Base-by-base conservation (phyloP, 2,329 filamentous ascomycete species). In the Colletotrichum chrysophilum region DNA sequence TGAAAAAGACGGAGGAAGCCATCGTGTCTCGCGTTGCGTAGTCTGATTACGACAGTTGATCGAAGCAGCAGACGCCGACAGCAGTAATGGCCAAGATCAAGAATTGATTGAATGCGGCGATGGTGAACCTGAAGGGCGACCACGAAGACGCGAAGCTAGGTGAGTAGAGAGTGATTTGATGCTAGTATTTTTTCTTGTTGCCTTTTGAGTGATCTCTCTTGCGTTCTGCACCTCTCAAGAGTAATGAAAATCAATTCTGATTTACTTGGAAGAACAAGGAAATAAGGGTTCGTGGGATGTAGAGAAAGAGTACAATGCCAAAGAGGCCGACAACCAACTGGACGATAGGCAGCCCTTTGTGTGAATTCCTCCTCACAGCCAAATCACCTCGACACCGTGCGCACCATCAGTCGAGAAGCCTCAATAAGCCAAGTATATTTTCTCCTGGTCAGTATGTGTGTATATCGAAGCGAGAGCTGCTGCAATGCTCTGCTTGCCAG, bases 1-100 rank as follows among this genome's bases (percentile, higher is more conserved):
- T 98, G 94, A 98, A 99, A 88, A 98, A 98, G 83, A 99, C 97
- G 79, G 96, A 98, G 73, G 97, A 98, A 84, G 95, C 92, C 96
- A 98, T 98, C 82, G 82, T 92, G 88, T 66, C 48, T 68, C 26
- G 52, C 26, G 21, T 32, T 38, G 60, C 38, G 56, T 67, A 12
- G 24, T 60, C 16, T 69, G 65, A 34, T 52, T 55, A 76, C 70
- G 58, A n/a, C 34, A 68, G 70, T 56, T 68, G 74, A 69, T 70
- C 72, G 32, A 34, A 24, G 32, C 34, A 75, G 56, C 58, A 75
- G 38, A 62, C 14, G 72, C 65, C 28, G 48, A 36, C 18, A 74
- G 71, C 58, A 71, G 36, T 32, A 32, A 9, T 38, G 18, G 10
- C 61, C 55, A 36, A 21, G 21, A 30, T 68, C 56, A 73, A 71